Base-by-base conservation (phyloP, 2,329 filamentous ascomycete species). In the Fusarium albidum region DNA sequence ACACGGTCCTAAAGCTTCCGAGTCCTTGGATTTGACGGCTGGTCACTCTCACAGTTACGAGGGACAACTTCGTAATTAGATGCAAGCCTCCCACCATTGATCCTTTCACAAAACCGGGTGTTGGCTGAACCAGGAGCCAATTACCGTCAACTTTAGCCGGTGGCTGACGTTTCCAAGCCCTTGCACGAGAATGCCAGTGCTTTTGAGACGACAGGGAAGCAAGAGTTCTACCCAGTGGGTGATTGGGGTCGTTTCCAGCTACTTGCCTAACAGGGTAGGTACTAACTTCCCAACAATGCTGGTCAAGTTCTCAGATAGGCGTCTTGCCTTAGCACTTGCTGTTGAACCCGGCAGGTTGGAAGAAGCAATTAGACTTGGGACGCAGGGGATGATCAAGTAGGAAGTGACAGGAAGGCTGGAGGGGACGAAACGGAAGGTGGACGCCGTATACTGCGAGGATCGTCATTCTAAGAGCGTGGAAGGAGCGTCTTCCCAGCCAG, bases 221-320 rank as follows among this genome's bases (percentile, higher is more conserved):
- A 21, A 21, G 21, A 21, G 21, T 21, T 7, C 21, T 21, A 21
- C 21, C 21, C 4, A 7, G 21, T 21, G 21, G 21, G 21, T 21
- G 21, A 21, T 21, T 4, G 21, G 21, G 43, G 42, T 14, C 32
- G 37, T 41, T 41, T 37, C 26, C 26, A 43, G 37, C 48, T 41
- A 47, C 49, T 61, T 58, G 31, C 58, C 58, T 34, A 61, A 61
- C 53, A 34, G 10, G 45, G 58, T 39, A 61, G 54, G 48, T 48
- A 43, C 34, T 26, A 41, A 29, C 26, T 42, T 28, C 39, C 25
- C 37, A 44, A 34, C 27, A 37, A 37, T 55, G 53, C 46, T 55
- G 51, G 57, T 55, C 41, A 50, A 44, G 53, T 44, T 59, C 17
- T 43, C 37, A 57, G 52, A 35, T 53, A 52, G 57, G 40, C 44